A percentile compares a stretch with the other conserved stretches of the same genome.
These are phyloP conservation scores for Oidiodendron maius DNA, from an alignment of 495 filamentous ascomycete genomes.

Conservation along the genomic window DNA sequence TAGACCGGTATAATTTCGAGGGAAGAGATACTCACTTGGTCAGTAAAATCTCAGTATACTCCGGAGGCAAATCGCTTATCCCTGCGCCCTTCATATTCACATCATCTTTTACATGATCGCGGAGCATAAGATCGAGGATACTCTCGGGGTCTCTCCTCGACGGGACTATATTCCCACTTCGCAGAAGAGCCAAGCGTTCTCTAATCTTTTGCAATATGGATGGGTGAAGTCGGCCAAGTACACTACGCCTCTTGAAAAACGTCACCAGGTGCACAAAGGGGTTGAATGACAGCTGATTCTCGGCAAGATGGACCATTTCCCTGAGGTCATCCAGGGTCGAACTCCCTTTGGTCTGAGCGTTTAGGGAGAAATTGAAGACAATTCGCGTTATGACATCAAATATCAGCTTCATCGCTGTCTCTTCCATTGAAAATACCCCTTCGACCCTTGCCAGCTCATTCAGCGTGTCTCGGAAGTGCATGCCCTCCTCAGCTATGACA, in stretches of 20 bases:
- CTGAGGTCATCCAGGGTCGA: background rate
- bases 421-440: conserved; percentile 28
- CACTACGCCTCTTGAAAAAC: background rate
- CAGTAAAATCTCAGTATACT: background rate
- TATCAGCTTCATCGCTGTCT: conserved; percentile 23
- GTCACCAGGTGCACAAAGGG: background rate
- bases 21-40: background rate
- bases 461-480: conserved; percentile 22
- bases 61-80: background rate
- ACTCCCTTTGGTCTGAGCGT: background rate
- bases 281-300: background rate
- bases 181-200: background rate
- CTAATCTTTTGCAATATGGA: background rate
- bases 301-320: background rate
- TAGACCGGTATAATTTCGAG: background rate
- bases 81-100: background rate
- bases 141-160: background rate
- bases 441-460: conserved; percentile 12
- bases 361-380: conserved; percentile 13
- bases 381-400: conserved; percentile 31
- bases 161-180: background rate
- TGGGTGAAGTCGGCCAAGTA: background rate
- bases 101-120: background rate
- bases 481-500: conserved; percentile 25
- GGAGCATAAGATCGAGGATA: background rate